Percentiles rank a stretch among this genome's conserved stretches.
Conservation (phyloP, 2,329 filamentous ascomycete species). For the Fusarium metavorans region DNA sequence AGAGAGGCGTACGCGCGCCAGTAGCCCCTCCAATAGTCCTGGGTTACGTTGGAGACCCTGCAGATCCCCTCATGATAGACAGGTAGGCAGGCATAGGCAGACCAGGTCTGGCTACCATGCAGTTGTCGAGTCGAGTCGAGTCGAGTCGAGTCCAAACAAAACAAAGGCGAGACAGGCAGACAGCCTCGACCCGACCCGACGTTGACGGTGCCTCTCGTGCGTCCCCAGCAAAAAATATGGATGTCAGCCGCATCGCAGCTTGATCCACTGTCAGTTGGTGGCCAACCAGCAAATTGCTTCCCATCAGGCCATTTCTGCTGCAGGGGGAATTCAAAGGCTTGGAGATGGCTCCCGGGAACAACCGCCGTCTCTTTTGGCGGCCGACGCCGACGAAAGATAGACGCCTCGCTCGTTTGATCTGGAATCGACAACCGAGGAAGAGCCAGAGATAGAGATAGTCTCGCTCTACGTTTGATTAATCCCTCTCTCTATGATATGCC, state of each 20-base stretch:
- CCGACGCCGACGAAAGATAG: constrained; percentile 17
- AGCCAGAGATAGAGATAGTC: neutral
- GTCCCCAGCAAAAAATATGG: neutral
- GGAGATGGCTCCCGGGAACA: constrained; percentile 18
- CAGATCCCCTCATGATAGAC: constrained; percentile 8
- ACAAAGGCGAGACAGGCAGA: constrained; percentile 10
- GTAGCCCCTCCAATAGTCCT: constrained; percentile 22
- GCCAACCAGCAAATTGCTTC: constrained; percentile 30
- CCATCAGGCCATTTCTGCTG: constrained; percentile 41
- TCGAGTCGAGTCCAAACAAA: constrained; percentile 6
- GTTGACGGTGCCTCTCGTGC: neutral
- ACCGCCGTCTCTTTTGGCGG: constrained; percentile 27
- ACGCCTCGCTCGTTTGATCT: constrained; percentile 3
- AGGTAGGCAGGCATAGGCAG: neutral
- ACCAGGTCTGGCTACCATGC: constrained; percentile 9
- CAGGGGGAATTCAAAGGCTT: constrained; percentile 35
- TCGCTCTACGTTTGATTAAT: neutral
- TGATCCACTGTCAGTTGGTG: constrained; percentile 23
- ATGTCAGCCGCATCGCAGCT: constrained; percentile 30
- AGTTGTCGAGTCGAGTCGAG: neutral
- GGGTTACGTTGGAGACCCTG: constrained; percentile 20
- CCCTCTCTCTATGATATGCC: neutral
- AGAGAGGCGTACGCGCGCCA: constrained; percentile 19
- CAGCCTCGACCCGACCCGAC: neutral
- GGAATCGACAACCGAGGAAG: constrained; percentile 20